Percentiles rank a stretch among this genome's conserved stretches.
phyloP scores from a whole-genome alignment of 2,329 filamentous ascomycete genomes.

The Acrocalymma vagum region DNA sequence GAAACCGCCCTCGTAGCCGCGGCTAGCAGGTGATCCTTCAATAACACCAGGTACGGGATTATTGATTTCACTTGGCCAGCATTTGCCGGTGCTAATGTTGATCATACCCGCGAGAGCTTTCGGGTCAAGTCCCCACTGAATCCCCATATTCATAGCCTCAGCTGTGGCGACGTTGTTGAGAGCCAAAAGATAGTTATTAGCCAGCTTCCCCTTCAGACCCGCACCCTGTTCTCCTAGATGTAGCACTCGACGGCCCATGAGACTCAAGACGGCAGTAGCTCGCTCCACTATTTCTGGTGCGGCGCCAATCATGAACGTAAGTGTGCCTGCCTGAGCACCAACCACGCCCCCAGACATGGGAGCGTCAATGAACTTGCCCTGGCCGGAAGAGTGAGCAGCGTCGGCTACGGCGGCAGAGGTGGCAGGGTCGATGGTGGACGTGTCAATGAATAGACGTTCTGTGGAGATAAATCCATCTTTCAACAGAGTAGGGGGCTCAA shows the following conservation, averaged over 20 bases:
- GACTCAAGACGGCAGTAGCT: constrained; percentile 73
- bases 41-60: constrained; percentile 91
- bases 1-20: constrained; percentile 70
- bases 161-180: constrained; percentile 85
- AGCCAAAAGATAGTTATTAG: constrained; percentile 96
- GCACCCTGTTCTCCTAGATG: constrained; percentile 87
- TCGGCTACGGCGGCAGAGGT: constrained; percentile 82
- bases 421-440: constrained; percentile 92
- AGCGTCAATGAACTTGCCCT: constrained; percentile 87
- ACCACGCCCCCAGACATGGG: constrained; percentile 98
- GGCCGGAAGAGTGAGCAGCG: constrained; percentile 69
- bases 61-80: constrained; percentile 96
- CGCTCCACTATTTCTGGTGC: constrained; percentile 67
- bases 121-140: constrained; percentile 69
- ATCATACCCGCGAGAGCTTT: constrained; percentile 82
- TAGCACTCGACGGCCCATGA: constrained; percentile 87
- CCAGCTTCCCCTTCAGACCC: constrained; percentile 89
- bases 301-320: constrained; percentile 96
- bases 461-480: constrained; percentile 57
- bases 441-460: constrained; percentile 88
- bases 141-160: constrained; percentile 72
- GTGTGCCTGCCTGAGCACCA: constrained; percentile 82
- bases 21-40: constrained; percentile 75
- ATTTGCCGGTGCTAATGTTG: constrained; percentile 91
- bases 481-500: constrained; percentile 65